Evolutionary conservation across 2,329 filamentous ascomycete genomes (phyloP).

Genomic region (Alternaria incomplexa): DNA sequence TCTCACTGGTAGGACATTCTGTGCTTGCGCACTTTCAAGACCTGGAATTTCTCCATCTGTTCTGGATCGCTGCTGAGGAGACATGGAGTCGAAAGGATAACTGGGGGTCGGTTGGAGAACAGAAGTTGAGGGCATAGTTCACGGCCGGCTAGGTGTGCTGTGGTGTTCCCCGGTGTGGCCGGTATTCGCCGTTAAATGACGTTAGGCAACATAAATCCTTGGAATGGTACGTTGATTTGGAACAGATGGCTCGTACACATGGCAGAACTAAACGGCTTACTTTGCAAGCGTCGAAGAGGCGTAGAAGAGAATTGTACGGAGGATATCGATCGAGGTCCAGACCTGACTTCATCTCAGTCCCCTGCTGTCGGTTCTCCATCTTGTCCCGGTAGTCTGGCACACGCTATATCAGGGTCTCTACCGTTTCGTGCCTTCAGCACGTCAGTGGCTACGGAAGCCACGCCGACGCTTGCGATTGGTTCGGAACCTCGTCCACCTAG

Average conservation of each 20-base stretch:
- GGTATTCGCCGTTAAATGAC: conserved; percentile 4
- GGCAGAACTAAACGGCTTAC: neutral
- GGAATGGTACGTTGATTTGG: neutral
- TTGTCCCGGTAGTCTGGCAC: neutral
- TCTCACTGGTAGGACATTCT: neutral
- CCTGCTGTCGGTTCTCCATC: conserved; percentile 2
- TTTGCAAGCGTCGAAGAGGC: neutral
- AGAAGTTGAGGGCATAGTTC: neutral
- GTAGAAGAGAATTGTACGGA: conserved; percentile 1
- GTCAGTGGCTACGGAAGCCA: neutral
- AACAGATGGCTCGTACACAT: neutral
- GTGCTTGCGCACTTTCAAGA: neutral
- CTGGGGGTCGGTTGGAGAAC: neutral
- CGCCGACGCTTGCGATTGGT: conserved; percentile 1
- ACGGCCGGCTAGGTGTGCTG: neutral
- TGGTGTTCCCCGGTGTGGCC: neutral
- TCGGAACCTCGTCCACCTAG: neutral
- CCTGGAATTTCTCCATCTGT: neutral
- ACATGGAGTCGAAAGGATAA: neutral
- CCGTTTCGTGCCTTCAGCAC: conserved; percentile 1
- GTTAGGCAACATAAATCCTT: neutral
- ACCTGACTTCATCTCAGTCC: neutral
- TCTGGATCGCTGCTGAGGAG: neutral
- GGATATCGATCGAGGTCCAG: conserved; percentile 7
- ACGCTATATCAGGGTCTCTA: conserved; percentile 5